phyloP scores from a whole-genome alignment of 768 basidiomycete species.

The Mycena alexandri region DNA sequence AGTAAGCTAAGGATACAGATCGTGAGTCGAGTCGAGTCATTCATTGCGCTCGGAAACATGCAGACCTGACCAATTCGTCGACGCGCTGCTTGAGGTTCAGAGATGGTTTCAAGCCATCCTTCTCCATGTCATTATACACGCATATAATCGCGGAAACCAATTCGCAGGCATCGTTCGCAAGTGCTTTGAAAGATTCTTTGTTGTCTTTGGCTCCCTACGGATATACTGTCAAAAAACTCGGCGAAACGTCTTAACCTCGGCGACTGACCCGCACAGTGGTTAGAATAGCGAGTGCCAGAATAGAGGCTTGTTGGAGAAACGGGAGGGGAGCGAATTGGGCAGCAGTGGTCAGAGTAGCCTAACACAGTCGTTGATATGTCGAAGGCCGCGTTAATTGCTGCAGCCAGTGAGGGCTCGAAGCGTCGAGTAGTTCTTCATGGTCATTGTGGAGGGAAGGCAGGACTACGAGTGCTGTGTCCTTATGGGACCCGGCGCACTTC shows the following conservation, averaged over 20 bases:
- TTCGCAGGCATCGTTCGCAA: constrained; percentile 43
- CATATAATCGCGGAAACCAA: constrained; percentile 40
- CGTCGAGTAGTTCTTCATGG: constrained; percentile 17
- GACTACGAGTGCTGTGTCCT: not conserved
- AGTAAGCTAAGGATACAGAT: constrained; percentile 35
- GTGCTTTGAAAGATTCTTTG: constrained; percentile 39
- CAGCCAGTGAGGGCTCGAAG: constrained; percentile 2
- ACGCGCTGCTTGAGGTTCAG: constrained; percentile 34
- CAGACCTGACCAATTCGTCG: constrained; percentile 37
- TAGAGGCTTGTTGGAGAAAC: constrained; percentile 41
- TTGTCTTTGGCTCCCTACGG: constrained; percentile 41
- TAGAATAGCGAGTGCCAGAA: constrained; percentile 37
- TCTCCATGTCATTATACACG: constrained; percentile 37
- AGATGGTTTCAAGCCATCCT: constrained; percentile 31
- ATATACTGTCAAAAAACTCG: not conserved
- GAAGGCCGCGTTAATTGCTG: constrained; percentile 19
- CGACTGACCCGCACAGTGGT: constrained; percentile 37
- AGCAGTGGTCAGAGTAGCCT: constrained; percentile 38
- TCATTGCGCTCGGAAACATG: not conserved
- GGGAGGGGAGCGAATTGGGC: constrained; percentile 39
- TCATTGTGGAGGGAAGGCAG: constrained; percentile 4
- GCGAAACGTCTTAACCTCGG: not conserved
- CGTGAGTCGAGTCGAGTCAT: not conserved
- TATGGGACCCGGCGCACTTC: too few species aligned
- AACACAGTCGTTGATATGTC: constrained; percentile 40